phyloP scores from a whole-genome alignment of 352 stramenopile genomes.

The Hyaloperonospora brassicae region DNA sequence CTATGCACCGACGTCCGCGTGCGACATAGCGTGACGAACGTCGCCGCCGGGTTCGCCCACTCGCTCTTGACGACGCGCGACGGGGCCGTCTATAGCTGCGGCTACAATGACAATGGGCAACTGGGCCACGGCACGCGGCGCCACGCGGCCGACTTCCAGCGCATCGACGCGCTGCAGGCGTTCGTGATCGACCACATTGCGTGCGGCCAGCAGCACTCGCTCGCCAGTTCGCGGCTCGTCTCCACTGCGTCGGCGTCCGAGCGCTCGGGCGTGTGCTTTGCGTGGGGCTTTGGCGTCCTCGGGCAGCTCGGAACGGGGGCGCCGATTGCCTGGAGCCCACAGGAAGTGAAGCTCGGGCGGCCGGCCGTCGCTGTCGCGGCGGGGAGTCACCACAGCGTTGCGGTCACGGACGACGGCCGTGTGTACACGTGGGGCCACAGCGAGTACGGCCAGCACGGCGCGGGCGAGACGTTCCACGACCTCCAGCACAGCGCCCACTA shows the following conservation, averaged over 20 bases:
- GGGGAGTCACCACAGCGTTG: conserved; percentile 71
- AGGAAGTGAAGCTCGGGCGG: conserved; percentile 43
- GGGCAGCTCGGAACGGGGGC: conserved; percentile 59
- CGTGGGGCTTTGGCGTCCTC: conserved; percentile 68
- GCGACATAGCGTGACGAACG: conserved; percentile 38
- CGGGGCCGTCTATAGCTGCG: conserved; percentile 57
- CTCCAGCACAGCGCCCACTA: conserved; percentile 70
- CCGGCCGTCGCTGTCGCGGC: conserved; percentile 52
- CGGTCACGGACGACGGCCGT: conserved; percentile 41
- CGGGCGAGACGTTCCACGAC: conserved; percentile 54
- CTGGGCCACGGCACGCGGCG: conserved; percentile 55
- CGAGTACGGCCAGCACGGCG: conserved; percentile 77
- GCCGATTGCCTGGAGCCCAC: conserved; percentile 56
- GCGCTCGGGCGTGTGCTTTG: conserved; percentile 51
- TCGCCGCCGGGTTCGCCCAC: conserved; percentile 69
- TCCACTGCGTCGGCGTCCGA: not conserved
- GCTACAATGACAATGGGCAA: conserved; percentile 82
- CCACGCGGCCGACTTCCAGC: conserved; percentile 56
- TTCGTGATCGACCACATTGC: conserved; percentile 56
- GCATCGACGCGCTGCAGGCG: conserved; percentile 37
- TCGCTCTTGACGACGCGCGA: conserved; percentile 50
- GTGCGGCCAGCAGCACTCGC: conserved; percentile 71
- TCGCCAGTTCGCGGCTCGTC: conserved; percentile 38
- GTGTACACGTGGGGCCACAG: conserved; percentile 76
- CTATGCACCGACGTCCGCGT: conserved; percentile 17